phyloP scores from a whole-genome alignment of 2,329 filamentous ascomycete species.

The Botrytis aclada region DNA sequence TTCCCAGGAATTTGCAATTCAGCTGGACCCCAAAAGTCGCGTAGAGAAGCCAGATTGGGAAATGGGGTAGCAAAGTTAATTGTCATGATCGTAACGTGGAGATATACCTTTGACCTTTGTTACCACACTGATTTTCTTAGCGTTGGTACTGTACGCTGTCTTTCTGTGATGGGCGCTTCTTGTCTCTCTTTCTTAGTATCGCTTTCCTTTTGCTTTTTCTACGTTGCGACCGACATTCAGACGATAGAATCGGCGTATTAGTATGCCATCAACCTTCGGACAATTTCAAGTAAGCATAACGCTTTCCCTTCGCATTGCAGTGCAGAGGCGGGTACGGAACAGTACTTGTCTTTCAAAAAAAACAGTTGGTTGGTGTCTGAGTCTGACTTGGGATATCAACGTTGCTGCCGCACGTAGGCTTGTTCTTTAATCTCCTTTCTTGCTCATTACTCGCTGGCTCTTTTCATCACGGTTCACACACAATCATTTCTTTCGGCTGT shows the following conservation, averaged over 20 bases:
- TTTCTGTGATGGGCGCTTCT: conserved; percentile 8
- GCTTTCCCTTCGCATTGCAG: conserved; percentile 18
- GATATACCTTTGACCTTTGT: conserved; percentile 8
- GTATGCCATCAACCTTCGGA: conserved; percentile 5
- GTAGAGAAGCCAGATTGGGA: conserved; percentile 12
- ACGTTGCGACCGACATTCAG: conserved; percentile 1
- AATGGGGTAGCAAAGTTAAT: background rate
- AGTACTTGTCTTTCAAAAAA: conserved; percentile 1
- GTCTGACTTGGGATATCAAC: conserved; percentile 12
- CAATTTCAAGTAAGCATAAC: conserved; percentile 17
- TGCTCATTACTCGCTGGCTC: conserved; percentile 16
- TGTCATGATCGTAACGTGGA: conserved; percentile 17
- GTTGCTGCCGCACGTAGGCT: conserved; percentile 11
- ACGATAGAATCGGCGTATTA: conserved; percentile 10
- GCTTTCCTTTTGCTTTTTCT: background rate
- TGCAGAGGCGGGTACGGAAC: conserved; percentile 7
- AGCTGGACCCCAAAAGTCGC: conserved; percentile 21
- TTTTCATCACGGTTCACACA: background rate
- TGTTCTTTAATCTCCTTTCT: conserved; percentile 1
- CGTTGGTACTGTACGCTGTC: background rate
- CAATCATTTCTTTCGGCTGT: background rate
- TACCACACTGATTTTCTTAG: conserved; percentile 5
- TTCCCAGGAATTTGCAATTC: conserved; percentile 6
- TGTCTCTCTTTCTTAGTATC: background rate
- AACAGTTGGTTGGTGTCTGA: conserved; percentile 4